Conservation (phyloP, 352 stramenopile genomes). For the Globisporangium solare region DNA sequence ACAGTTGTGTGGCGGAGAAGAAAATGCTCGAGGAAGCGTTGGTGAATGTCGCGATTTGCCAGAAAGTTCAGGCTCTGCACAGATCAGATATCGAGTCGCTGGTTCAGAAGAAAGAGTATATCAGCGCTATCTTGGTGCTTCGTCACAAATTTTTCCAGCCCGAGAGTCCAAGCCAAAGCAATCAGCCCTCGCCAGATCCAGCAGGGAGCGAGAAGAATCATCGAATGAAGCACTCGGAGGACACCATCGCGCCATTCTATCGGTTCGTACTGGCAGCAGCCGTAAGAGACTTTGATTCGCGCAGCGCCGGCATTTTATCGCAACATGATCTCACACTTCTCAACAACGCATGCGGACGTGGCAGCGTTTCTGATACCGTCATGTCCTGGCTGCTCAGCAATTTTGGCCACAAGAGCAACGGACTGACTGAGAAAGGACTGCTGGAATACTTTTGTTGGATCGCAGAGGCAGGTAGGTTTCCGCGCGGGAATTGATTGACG, state of each 20-base stretch:
- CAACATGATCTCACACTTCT: conserved; percentile 32
- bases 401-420: conserved; percentile 37
- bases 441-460: conserved; percentile 70
- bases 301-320: conserved; percentile 24
- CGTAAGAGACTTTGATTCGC: conserved; percentile 40
- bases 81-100: neutral
- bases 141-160: conserved; percentile 57
- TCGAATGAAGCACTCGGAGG: conserved; percentile 11
- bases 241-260: conserved; percentile 57
- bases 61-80: conserved; percentile 1
- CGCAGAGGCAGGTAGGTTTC: conserved; percentile 44
- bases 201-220: no score
- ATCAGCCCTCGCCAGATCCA: conserved; percentile 1
- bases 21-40: conserved; percentile 41
- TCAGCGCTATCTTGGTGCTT: conserved; percentile 33
- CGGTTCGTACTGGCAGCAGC: conserved; percentile 53
- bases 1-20: conserved; percentile 44
- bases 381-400: conserved; percentile 51
- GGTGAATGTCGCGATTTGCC: conserved; percentile 23
- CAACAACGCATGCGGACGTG: conserved; percentile 36
- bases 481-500: neutral
- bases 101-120: conserved; percentile 28
- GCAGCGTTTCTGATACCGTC: conserved; percentile 17
- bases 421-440: conserved; percentile 51
- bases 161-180: conserved; percentile 17